Base-by-base conservation (phyloP, 129 eudicot species). In the Deinandra increscens region DNA sequence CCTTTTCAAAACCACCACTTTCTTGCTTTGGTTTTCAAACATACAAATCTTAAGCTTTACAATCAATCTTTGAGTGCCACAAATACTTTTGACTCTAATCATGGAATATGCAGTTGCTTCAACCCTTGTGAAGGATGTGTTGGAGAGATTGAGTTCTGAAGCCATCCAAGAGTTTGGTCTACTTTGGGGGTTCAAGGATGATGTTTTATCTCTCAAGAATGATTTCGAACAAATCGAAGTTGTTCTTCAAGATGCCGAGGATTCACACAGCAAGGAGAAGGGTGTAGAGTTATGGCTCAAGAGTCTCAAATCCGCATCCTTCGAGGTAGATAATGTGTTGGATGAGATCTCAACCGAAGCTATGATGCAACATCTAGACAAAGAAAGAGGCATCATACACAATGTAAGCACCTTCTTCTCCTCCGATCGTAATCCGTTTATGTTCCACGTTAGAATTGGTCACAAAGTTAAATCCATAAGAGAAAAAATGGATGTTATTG, bases 191-290 rank as follows among this genome's bases (percentile, higher is more conserved):
- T 38, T 72, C 48, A 39, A 61, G n/a, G 23, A 17, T 9, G 70
- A 72, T 61, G 26, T 48, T 60, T 48, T 15, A 19, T n/a, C 39
- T 18, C 61, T 72, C 1, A 34, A 49, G 39, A 49, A 61, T 36
- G 45, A 36, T 72, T 61, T 60, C 45, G 53, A 49, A 6, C 46
- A 14, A 29, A 46, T 72, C 50, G 37, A 48, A 72, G 62, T 26
- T 14, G 70, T 72, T 61, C 77, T 61, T 49, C 36, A 34, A 9
- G 76, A 71, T 44, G 68, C 68, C 31, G 46, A 71, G 46, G 61
- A 43, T 38, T 60, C 60, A 33, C 60, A 33, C 9, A 45, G 0
- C 22, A 31, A 45, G 37, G 22, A 71, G 26, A 45, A 33, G 34
- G 50, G 36, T 60, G 69, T 72, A 13, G 23, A 60, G 22, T 31